Evolutionary conservation across 441 rosid species (phyloP).

Genomic region (Jatropha multifida): DNA sequence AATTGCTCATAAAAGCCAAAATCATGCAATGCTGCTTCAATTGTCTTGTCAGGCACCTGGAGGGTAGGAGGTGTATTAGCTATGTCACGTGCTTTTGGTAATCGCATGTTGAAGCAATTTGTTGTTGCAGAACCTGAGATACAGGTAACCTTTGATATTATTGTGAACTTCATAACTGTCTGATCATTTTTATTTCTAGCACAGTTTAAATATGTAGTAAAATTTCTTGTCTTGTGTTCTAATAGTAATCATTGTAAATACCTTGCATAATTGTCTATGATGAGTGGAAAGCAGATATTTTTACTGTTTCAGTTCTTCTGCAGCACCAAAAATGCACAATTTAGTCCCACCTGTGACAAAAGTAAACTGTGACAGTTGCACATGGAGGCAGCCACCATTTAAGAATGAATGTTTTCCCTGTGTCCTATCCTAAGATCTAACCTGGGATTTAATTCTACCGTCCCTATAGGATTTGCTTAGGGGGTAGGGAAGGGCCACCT

Average conservation of each 20-base stretch:
- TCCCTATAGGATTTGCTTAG: background rate
- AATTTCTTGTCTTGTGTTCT: background rate
- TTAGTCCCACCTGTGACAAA: background rate
- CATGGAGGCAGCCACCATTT: background rate
- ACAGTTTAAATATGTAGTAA: background rate
- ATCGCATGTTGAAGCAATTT: conserved; percentile 96
- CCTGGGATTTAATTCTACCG: too few relatives aligned
- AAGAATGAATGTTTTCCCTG: background rate
- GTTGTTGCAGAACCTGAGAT: conserved; percentile 98
- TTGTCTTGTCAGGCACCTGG: conserved; percentile 79
- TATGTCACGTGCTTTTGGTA: conserved; percentile 98
- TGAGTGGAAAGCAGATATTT: background rate
- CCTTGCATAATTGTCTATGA: background rate
- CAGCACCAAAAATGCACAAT: background rate
- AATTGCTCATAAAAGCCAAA: background rate
- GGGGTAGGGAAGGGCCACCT: background rate
- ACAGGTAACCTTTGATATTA: conserved; percentile 53
- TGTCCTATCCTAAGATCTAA: background rate
- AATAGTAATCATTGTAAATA: background rate
- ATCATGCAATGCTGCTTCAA: conserved; percentile 18
- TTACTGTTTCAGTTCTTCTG: background rate
- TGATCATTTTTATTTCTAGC: background rate
- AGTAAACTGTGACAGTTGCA: background rate
- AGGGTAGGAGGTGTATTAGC: conserved; percentile 98
- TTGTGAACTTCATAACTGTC: background rate